Evolutionary conservation across 441 rosid genomes (phyloP).

Genomic region (Euphorbia corollata): DNA sequence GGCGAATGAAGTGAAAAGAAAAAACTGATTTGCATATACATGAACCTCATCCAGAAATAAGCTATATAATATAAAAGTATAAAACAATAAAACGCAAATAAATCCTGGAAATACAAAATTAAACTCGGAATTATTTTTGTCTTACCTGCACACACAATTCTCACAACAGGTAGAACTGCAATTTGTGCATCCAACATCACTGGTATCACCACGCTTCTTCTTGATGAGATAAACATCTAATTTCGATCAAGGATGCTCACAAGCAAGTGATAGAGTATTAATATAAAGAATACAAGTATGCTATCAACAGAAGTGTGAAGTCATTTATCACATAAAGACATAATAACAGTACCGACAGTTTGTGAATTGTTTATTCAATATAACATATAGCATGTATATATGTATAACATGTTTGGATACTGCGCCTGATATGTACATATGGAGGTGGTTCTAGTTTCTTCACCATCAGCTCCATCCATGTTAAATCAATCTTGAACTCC

Average conservation of each 20-base stretch:
- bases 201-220: constrained; percentile 65
- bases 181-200: constrained; percentile 72
- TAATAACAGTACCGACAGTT: not conserved
- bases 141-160: constrained; percentile 85
- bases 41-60: not conserved
- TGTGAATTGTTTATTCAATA: not conserved
- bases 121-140: constrained; percentile 12
- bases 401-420: constrained; percentile 50
- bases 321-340: not conserved
- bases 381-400: not conserved
- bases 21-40: not conserved
- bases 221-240: constrained; percentile 79
- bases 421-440: constrained; percentile 84
- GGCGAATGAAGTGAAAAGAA: not conserved
- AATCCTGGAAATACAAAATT: not conserved
- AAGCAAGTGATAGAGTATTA: not conserved
- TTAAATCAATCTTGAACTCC: constrained; percentile 75
- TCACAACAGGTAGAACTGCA: constrained; percentile 70
- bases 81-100: not conserved
- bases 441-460: constrained; percentile 69
- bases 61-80: not conserved
- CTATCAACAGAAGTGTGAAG: not conserved
- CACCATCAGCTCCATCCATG: constrained; percentile 50
- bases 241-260: constrained; percentile 37
- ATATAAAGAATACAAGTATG: not conserved